Percentiles rank a stretch among this genome's conserved stretches.
phyloP scores from a whole-genome alignment of 2,329 filamentous ascomycete genomes.

The Sarocladium oryzae region DNA sequence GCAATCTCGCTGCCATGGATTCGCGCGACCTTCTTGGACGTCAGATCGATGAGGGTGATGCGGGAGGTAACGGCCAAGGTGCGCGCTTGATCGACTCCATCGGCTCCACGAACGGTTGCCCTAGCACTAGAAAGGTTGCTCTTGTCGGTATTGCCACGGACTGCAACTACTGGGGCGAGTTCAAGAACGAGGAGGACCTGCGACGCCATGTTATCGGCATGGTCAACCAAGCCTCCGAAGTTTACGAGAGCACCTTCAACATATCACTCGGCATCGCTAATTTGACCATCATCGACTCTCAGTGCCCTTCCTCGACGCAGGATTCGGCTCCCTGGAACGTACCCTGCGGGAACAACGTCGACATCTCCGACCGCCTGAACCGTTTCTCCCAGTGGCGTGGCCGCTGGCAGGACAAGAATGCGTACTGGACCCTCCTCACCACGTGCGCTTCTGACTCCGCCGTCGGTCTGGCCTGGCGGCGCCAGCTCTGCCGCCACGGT shows the following conservation, averaged over 20 bases:
- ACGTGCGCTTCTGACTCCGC: slow-evolving; percentile 76
- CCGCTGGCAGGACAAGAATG: slow-evolving; percentile 68
- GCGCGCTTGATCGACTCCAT: slow-evolving; percentile 75
- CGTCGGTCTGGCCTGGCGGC: slow-evolving; percentile 89
- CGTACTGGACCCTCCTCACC: slow-evolving; percentile 87
- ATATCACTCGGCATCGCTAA: slow-evolving; percentile 88
- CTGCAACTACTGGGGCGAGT: slow-evolving; percentile 74
- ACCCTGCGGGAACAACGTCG: slow-evolving; percentile 54
- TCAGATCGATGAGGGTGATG: slow-evolving; percentile 62
- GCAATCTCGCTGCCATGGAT: slow-evolving; percentile 50
- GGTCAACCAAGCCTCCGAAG: slow-evolving; percentile 78
- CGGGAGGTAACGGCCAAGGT: slow-evolving; percentile 62
- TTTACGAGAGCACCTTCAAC: slow-evolving; percentile 91
- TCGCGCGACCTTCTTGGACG: slow-evolving; percentile 64
- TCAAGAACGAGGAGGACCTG: slow-evolving; percentile 56
- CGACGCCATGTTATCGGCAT: slow-evolving; percentile 71
- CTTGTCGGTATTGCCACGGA: slow-evolving; percentile 89
- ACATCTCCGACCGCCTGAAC: slow-evolving; percentile 74
- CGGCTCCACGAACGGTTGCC: slow-evolving; percentile 78
- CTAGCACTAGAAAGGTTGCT: slow-evolving; percentile 82
- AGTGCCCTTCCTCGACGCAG: slow-evolving; percentile 66
- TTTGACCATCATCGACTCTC: slow-evolving; percentile 65
- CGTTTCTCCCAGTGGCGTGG: slow-evolving; percentile 88
- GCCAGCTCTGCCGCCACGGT: slow-evolving; percentile 67
- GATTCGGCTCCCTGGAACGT: slow-evolving; percentile 77